Evolutionary conservation across 148 eudicot genomes (phyloP), one percentile per base, ranked within the genome.

Genomic region (Cornus controversa): DNA sequence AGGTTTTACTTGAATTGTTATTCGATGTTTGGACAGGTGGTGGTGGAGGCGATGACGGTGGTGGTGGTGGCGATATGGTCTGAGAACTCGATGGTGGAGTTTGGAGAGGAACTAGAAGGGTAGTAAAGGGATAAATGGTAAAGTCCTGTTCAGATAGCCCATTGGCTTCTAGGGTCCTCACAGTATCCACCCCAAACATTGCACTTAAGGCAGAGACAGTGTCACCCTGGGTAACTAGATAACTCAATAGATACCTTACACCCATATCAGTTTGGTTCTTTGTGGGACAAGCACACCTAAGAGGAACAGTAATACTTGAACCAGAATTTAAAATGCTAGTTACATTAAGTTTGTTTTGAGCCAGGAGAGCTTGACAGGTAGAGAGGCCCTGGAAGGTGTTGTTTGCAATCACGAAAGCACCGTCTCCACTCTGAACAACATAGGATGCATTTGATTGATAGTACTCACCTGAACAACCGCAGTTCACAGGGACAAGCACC

Each of bases 211-310:
- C 25, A 0, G 74, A 62, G 73, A 86, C 75, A 47, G 9, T 16
- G 63, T 89, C 71, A 9, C 83, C 87, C 0, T 70, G 25, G 31
- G 79, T 34, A n/a, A 89, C 37, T 0, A 87, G 78, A 82, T 84
- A 92, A 84, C 86, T 89, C 81, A 92, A 71, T 20, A 92, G 80
- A 75, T 89, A 92, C 71, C 70, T 87, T 4, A 87, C 84, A 58
- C 94, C 94, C 31, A 31, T 37, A 18, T 69, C 80, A 50, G 71
- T 73, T 57, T 92, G 97, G 23, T 67, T 83, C 74, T 34, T 78
- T 10, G 94, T 92, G 64, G 94, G 97, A 81, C 97, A 92, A 47
- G 91, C 94, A 76, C 97, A 92, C 73, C 94, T 84, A 2, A 92
- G 31, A 70, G 97, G 97, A 47, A 92, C 85, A 24, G 66, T 79